Evolutionary conservation across 139 green algal genomes (phyloP), one percentile per base, ranked within the genome.

Genomic region (Nannochloris sp.): DNA sequence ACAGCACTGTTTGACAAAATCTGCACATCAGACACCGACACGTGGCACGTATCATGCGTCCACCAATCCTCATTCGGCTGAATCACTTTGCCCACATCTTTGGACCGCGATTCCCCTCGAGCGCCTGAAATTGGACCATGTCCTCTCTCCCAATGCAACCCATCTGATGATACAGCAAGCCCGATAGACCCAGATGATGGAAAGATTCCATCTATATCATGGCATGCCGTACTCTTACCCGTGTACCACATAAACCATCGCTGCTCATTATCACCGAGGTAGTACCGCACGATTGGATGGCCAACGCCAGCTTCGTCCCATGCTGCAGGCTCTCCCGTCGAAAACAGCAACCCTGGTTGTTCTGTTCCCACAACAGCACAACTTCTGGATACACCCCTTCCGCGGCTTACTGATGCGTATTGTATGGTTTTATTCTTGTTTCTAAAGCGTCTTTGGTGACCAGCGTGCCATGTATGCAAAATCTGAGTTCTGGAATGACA

Each of bases 191-290:
- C 86, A 2, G 81, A 76, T 8, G 69, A 74, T 18, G 82, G 77
- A 29, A 73, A 73, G 4, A 88, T 62, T 2, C 60, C 70, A 54
- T 87, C 79, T 57, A 85, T 23, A 40, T 59, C 57, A 27, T 58
- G 16, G 48, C 57, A 46, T 14, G 51, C 36, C 1, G 44, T 4
- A 19, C 34, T 64, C 3, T 76, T 68, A 2, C 86, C 88, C 21
- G 64, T 77, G 65, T 95, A 95, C 88, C 88, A 96, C 88, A 96
- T 93, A 54, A 78, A 80, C 88, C 88, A 96, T 3, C 82, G 74
- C 77, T 88, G 65, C 65, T 89, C 85, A 43, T 90, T 77, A 46
- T 94, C 88, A 2, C 81, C 81, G 44, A 89, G 27, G 54, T 82
- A 95, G 74, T 81, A 91, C 15, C 87, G 76, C 15, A 93, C 87